A percentile compares a stretch with the other conserved stretches of the same genome.
These are phyloP conservation scores for Fraxinus xanthoxyloides DNA, from an alignment of 305 asterid species.

Conservation along the genomic window DNA sequence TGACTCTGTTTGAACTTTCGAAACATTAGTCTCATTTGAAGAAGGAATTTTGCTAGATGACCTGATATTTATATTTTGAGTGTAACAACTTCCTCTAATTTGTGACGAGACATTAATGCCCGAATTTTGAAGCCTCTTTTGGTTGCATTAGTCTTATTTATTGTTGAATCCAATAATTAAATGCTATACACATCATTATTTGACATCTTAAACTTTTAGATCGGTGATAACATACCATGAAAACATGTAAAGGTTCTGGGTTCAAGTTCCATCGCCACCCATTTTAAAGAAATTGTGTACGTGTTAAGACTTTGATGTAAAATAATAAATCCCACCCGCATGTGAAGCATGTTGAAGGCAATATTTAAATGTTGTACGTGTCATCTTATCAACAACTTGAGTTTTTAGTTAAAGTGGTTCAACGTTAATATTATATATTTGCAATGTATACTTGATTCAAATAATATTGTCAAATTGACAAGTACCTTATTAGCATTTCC, in stretches of 20 bases:
- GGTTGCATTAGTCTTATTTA: neutral
- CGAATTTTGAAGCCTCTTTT: neutral
- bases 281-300: neutral
- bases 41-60: neutral
- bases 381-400: neutral
- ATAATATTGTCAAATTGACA: neutral
- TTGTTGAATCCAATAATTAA: neutral
- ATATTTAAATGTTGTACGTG: neutral
- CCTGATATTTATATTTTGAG: neutral
- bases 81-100: neutral
- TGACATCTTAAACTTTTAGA: neutral
- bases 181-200: neutral
- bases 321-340: neutral
- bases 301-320: neutral
- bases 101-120: neutral
- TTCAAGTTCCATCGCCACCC: neutral
- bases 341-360: neutral
- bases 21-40: neutral
- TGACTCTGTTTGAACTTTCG: neutral
- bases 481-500: neutral
- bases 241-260: neutral
- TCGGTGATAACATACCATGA: neutral
- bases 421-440: neutral
- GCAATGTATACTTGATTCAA: neutral
- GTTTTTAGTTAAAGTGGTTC: neutral